Base-by-base conservation (phyloP, 306 rosid genomes). In the Mucuna pruriens region DNA sequence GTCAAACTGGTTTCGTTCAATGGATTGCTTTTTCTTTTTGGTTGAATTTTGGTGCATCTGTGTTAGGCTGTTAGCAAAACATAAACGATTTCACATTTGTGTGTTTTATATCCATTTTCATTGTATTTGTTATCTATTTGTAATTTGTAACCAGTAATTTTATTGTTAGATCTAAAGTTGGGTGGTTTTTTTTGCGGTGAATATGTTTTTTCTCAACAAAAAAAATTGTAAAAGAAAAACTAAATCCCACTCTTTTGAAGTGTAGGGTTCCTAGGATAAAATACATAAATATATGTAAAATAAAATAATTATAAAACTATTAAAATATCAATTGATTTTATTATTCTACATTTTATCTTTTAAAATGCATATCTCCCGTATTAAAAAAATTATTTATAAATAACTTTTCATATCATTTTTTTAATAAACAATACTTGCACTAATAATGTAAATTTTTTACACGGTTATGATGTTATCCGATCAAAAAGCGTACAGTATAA, bases 11-110 rank as follows among this genome's bases (percentile, higher is more conserved):
- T 61, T 68, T 66, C 13, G 7, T 46, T 25, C 26, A 57, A 34
- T 31, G 36, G 54, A 42, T n/a, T 58, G 9, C 4, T 44, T 23
- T 23, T 31, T 74, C 3, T 25, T n/a, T 66, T 76, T 62, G 62
- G 51, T 26, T 60, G 31, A 66, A 48, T 42, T 79, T 58, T 16
- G 11, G 33, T 76, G 67, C 61, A 46, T 48, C 46, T 44, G 82
- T 58, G 74, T 62, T 33, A 62, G 69, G 23, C 44, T 15, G 12
- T 36, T 23, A 25, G 17, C 13, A 71, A 80, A 83, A 76, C 29
- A 57, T 46, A 34, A 29, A 15, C 6, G 6, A 64, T 42, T n/a
- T n/a, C n/a, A n/a, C n/a, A n/a, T n/a, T 39, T 9, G 33, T 45
- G 42, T 2, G 8, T 29, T 26, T 45, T 52, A 12, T 64, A 55